Evolutionary conservation across 1,284 basidiomycete genomes (phyloP).

Genomic region (Sporisorium scitamineum): DNA sequence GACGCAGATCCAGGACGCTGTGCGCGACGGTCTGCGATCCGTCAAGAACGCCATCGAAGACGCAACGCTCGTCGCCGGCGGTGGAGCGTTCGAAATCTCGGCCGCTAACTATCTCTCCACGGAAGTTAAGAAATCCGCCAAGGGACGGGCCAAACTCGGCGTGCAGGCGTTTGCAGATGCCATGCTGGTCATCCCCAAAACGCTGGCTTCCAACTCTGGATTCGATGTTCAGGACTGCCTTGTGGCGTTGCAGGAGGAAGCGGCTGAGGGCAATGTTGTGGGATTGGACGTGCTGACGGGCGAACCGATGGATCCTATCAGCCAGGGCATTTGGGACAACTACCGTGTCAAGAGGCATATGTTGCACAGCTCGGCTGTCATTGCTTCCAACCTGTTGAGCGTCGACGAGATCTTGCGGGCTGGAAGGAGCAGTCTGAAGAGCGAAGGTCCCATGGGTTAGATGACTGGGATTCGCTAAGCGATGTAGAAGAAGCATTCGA

Average conservation of each 20-base stretch:
- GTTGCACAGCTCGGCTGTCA: constrained; percentile 96
- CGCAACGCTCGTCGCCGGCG: constrained; percentile 87
- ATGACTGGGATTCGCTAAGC: too few relatives aligned
- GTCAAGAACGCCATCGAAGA: constrained; percentile 99
- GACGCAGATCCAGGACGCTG: constrained; percentile 94
- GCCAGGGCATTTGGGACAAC: constrained; percentile 98
- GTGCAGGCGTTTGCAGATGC: constrained; percentile 98
- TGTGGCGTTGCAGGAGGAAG: constrained; percentile 91
- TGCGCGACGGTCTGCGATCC: constrained; percentile 93
- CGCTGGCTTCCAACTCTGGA: constrained; percentile 93
- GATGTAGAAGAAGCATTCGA: background rate
- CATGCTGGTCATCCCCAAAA: constrained; percentile 88
- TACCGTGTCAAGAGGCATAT: constrained; percentile 98
- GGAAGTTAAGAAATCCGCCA: constrained; percentile 85
- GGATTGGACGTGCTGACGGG: constrained; percentile 93
- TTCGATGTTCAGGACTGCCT: constrained; percentile 97
- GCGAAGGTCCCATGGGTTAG: constrained; percentile 56
- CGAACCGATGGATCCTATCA: constrained; percentile 94
- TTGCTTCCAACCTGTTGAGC: constrained; percentile 93
- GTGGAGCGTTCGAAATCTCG: constrained; percentile 97
- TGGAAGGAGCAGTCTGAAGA: constrained; percentile 72
- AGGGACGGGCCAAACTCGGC: constrained; percentile 96
- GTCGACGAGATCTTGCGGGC: constrained; percentile 96
- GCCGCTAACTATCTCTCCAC: constrained; percentile 82
- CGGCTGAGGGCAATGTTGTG: constrained; percentile 80